Evolutionary conservation across 2,329 filamentous ascomycete species (phyloP).

Genomic region (Beauveria scarabaeidicola): DNA sequence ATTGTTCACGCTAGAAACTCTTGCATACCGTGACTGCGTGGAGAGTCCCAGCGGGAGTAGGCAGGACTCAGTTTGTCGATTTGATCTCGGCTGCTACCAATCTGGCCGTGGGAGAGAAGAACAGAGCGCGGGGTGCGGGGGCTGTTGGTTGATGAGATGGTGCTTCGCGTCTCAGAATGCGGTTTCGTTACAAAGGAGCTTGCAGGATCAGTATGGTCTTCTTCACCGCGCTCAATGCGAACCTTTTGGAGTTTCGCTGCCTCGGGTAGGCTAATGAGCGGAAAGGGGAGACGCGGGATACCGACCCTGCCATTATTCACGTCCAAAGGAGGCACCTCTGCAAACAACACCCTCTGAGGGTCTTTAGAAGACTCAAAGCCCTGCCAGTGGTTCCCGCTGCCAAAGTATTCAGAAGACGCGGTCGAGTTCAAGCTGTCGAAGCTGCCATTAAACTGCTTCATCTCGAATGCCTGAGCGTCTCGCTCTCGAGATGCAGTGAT

Average conservation of each 20-base stretch:
- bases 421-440: conserved; percentile 26
- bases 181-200: conserved; percentile 21
- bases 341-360: not conserved
- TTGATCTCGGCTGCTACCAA: not conserved
- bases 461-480: conserved; percentile 15
- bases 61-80: not conserved
- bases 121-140: conserved; percentile 21
- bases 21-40: not conserved
- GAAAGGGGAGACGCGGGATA: conserved; percentile 25
- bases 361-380: not conserved
- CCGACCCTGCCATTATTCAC: not conserved
- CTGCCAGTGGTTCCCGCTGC: conserved; percentile 6
- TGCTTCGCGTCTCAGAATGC: conserved; percentile 24
- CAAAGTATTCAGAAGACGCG: conserved; percentile 6
- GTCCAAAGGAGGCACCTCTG: not conserved
- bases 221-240: conserved; percentile 26
- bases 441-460: conserved; percentile 19
- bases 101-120: conserved; percentile 9
- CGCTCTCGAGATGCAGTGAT: not conserved
- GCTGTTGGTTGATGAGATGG: conserved; percentile 18
- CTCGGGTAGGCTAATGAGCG: conserved; percentile 29
- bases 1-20: not conserved
- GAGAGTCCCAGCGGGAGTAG: conserved; percentile 6
- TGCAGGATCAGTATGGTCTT: conserved; percentile 27
- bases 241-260: conserved; percentile 26